Evolutionary conservation across 1,284 basidiomycete species (phyloP), one percentile per base, ranked within the genome.

Genomic region (Fomitopsis pinicola): DNA sequence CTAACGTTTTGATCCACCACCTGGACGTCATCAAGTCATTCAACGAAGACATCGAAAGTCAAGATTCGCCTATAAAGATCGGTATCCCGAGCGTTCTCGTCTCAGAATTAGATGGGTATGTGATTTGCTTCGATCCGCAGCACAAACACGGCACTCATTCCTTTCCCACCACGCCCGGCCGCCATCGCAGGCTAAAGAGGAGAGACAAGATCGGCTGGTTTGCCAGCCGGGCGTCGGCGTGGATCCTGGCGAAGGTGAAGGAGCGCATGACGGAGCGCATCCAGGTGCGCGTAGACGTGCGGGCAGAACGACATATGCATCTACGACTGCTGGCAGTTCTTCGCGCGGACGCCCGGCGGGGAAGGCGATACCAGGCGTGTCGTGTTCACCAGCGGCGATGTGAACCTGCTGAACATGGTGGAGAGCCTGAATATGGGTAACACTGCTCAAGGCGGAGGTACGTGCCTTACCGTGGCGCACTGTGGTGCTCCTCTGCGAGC

Each of bases 21-120:
- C 80, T 90, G 61, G 82, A 86, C 58, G 78, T 82, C 45, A 72
- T 92, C 62, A 78, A 82, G 64, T 79, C 80, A 59, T 90, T 92
- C 68, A 82, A 86, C 54, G 76, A 78, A 8, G 86, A 89, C 69
- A 75, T 85, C 33, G 84, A 88, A 65, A 72, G 69, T 40, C 68
- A 76, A n/a, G 65, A 62, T 2, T 65, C 85, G 28, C 80, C 83
- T 26, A 73, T 89, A 53, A 69, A 82, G 59, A 74, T 91, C 35
- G 75, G 92, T 62, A 80, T 92, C 58, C 91, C 90, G 1, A 86
- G 84, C 15, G 82, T 81, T 9, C 90, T 92, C n/a, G 78, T 92
- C 59, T 79, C 83, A 57, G 90, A 92, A 71, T 80, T 92, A 42
- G 91, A 92, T 68, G 78, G 78, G 89, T 89, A 68, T 62, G 83